phyloP scores from a whole-genome alignment of 75 land plant genomes.

The Pinus tabuliformis region DNA sequence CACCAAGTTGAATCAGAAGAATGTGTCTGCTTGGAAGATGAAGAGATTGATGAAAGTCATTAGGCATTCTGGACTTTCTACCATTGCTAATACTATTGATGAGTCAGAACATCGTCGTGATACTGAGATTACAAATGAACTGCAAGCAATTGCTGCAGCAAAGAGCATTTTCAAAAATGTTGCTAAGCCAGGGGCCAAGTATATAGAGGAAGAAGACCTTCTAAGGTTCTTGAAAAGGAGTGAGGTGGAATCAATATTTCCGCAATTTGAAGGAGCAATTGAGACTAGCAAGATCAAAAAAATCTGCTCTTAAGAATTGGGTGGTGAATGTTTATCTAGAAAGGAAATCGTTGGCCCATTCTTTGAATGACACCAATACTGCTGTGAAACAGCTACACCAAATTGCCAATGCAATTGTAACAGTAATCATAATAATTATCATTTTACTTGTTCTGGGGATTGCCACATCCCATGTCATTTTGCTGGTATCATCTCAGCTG shows the following conservation, averaged over 20 bases:
- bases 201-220: conserved; percentile 65
- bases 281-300: conserved; percentile 54
- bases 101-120: conserved; percentile 38
- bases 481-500: conserved; percentile 54
- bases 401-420: conserved; percentile 24
- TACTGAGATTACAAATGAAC: conserved; percentile 71
- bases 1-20: conserved; percentile 67
- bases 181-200: conserved; percentile 50
- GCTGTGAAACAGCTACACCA: conserved; percentile 61
- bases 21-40: conserved; percentile 92
- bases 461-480: conserved; percentile 45
- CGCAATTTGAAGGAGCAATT: conserved; percentile 49
- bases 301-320: conserved; percentile 57
- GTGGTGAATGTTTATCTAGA: conserved; percentile 54
- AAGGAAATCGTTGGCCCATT: conserved; percentile 42
- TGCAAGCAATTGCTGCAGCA: conserved; percentile 76
- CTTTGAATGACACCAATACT: conserved; percentile 67
- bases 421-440: conserved; percentile 30
- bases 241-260: conserved; percentile 55
- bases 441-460: conserved; percentile 53
- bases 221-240: conserved; percentile 57
- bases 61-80: conserved; percentile 52
- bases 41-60: conserved; percentile 70
- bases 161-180: conserved; percentile 76
- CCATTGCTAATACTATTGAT: conserved; percentile 65